Evolutionary conservation across 192 early-diverging fungal species (phyloP).

Genomic region (Mortierella antarctica): DNA sequence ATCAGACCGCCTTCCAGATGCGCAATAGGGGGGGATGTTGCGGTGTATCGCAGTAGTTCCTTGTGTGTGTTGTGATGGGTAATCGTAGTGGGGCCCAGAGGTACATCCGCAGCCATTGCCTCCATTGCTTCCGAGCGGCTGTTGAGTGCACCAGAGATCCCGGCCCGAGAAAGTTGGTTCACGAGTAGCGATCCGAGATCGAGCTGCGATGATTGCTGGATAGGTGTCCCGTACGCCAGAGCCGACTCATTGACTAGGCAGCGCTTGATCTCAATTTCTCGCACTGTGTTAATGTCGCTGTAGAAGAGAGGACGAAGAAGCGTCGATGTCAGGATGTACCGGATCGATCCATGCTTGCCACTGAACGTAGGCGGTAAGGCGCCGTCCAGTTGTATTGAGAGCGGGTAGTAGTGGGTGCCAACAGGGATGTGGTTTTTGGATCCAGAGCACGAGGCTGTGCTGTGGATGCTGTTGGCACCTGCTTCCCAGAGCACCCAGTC

Average conservation of each 20-base stretch:
- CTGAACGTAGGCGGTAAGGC: slow-evolving; percentile 56
- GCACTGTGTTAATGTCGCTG: slow-evolving; percentile 50
- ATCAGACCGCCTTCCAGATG: slow-evolving; percentile 39
- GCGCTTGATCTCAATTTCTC: slow-evolving; percentile 57
- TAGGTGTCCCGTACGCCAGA: not conserved
- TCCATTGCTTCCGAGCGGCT: not conserved
- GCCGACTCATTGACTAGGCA: slow-evolving; percentile 46
- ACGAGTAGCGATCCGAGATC: slow-evolving; percentile 36
- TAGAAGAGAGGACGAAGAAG: slow-evolving; percentile 56
- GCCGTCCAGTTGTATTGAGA: slow-evolving; percentile 48
- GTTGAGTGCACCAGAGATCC: slow-evolving; percentile 8
- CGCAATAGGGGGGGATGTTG: slow-evolving; percentile 39
- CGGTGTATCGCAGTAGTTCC: slow-evolving; percentile 44
- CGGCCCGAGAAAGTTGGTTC: slow-evolving; percentile 24
- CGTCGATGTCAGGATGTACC: slow-evolving; percentile 52
- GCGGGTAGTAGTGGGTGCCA: slow-evolving; percentile 47
- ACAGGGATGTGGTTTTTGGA: slow-evolving; percentile 51
- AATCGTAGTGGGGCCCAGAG: slow-evolving; percentile 27
- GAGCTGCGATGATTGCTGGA: not conserved
- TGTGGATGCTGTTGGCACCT: slow-evolving; percentile 8
- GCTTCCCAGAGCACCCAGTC: slow-evolving; percentile 55
- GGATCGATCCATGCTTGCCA: slow-evolving; percentile 60
- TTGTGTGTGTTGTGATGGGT: slow-evolving; percentile 51
- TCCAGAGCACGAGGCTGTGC: slow-evolving; percentile 8
- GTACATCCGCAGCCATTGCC: not conserved